phyloP scores from a whole-genome alignment of 345 rosid genomes.

The Syzygium oleosum region DNA sequence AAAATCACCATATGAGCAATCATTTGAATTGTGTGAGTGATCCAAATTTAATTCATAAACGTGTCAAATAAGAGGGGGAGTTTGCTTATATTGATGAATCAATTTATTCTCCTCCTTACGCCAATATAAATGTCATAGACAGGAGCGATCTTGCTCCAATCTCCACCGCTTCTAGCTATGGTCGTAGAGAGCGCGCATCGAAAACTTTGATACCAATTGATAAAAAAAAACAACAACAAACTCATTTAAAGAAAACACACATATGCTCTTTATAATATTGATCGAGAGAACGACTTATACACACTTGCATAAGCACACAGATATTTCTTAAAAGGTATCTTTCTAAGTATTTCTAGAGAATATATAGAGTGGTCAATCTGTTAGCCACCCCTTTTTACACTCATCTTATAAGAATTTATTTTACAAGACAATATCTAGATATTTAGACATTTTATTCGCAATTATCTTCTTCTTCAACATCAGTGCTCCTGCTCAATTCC shows the following conservation, averaged over 20 bases:
- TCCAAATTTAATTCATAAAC: neutral
- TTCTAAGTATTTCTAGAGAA: too few species aligned
- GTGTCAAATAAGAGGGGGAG: neutral
- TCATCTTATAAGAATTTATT: too few species aligned
- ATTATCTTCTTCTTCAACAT: neutral
- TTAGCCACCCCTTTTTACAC: neutral
- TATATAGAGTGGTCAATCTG: too few species aligned
- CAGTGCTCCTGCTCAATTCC: neutral
- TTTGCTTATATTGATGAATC: neutral
- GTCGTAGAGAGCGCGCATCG: neutral
- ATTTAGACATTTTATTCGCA: neutral
- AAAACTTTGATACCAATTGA: neutral
- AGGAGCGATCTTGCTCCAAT: conserved; percentile 19
- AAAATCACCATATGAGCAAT: neutral
- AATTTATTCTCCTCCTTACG: neutral
- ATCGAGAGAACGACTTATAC: neutral
- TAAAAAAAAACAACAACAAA: neutral
- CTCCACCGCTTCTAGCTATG: neutral
- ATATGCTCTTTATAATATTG: accelerated
- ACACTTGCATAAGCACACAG: accelerated
- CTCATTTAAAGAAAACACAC: neutral
- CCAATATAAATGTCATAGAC: neutral
- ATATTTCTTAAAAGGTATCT: neutral
- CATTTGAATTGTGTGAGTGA: too few species aligned
- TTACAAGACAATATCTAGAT: neutral